Evolutionary conservation across 2,329 filamentous ascomycete species (phyloP).

Genomic region (Cercospora citrullina): DNA sequence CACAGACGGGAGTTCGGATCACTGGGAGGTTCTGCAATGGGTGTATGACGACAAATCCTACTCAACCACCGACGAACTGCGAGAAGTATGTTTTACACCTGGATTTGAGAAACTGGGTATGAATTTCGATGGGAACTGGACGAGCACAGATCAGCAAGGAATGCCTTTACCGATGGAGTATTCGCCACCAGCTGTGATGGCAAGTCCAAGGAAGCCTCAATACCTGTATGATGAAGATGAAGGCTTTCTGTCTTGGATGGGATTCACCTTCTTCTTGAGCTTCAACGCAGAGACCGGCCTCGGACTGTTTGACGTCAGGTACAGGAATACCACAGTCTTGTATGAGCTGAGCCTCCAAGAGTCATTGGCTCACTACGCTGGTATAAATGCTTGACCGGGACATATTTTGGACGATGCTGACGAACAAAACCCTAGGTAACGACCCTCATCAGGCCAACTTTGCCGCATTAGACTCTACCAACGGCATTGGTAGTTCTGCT

Average conservation of each 20-base stretch:
- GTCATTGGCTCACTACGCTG: conserved; percentile 56
- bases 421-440: conserved; percentile 26
- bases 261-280: conserved; percentile 54
- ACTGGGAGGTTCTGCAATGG: conserved; percentile 57
- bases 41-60: conserved; percentile 59
- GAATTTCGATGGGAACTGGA: conserved; percentile 53
- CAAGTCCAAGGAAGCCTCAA: conserved; percentile 47
- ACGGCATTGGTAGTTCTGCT: conserved; percentile 51
- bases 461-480: conserved; percentile 51
- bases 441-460: conserved; percentile 51
- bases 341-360: conserved; percentile 60
- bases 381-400: not conserved
- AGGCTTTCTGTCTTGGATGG: conserved; percentile 55
- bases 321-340: conserved; percentile 56
- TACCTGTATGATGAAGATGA: conserved; percentile 47
- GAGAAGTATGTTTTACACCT: conserved; percentile 45
- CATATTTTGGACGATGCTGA: not conserved
- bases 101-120: conserved; percentile 51
- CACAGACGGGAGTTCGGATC: conserved; percentile 52
- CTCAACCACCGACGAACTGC: conserved; percentile 51
- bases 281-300: conserved; percentile 54
- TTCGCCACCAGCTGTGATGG: not conserved
- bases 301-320: conserved; percentile 53
- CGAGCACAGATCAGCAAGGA: conserved; percentile 46
- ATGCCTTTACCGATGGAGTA: conserved; percentile 6